Base-by-base conservation (phyloP, 148 eudicot species). In the Rhododendron molle region DNA sequence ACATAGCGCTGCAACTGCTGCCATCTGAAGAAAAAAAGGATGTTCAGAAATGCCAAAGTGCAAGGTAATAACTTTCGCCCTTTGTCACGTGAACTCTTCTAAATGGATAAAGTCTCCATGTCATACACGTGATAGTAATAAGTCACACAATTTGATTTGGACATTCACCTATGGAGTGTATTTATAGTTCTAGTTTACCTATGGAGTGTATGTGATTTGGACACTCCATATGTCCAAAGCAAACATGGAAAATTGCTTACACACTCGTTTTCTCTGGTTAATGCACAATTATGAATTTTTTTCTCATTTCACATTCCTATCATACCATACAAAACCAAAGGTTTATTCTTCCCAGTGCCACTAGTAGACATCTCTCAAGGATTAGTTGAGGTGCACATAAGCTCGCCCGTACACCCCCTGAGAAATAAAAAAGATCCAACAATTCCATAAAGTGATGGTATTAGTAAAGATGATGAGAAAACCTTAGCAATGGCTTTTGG, bases 401-500 rank as follows among this genome's bases (percentile, higher is more conserved):
- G 34, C 14, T 0, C 1, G 32, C 34, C 16, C 0, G 73, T 26
- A 26, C 73, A 67, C 65, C 4, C 65, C 4, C 10, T 21, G 23
- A 50, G 16, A 58, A 23, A 9, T 62, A 9, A 9, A 62, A n/a
- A 62, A 8, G 28, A 62, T n/a, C 71, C 30, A 62, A 62, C 30
- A 62, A 62, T 62, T 9, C 26, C 12, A 10, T 56, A 50, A 28
- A 30, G 38, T 15, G 60, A 20, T 54, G 67, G 15, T 81, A 20
- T 54, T 34, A 43, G 74, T 21, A 81, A 28, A 81, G 7, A 28
- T 20, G 34, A 49, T 76, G 26, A 79, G 82, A 73, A 58, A 58
- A 93, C 98, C 99, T 96, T 96, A 32, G 99, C 98, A 78, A 94
- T 91, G 26, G 99, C 99, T 88, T 95, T 96, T 56, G 93, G 93